These are phyloP conservation scores for Batrachochytrium dendrobatidis DNA, from an alignment of 371 early-diverging fungal species.

Conservation along the genomic window DNA sequence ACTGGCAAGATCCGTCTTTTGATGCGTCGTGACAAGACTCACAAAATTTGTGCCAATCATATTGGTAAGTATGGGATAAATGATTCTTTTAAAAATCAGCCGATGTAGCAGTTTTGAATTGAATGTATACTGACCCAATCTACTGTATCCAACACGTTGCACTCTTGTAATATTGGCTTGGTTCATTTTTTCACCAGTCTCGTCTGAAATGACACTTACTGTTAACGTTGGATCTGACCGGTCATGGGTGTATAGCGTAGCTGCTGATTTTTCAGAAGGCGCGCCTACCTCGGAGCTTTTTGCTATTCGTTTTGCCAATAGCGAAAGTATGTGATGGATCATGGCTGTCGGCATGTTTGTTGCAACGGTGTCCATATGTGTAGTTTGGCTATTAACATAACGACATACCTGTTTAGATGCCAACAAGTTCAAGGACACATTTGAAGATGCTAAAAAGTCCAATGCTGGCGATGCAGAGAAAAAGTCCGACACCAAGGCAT, in stretches of 20 bases:
- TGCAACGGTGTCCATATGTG: background rate
- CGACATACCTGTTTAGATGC: slow-evolving; percentile 28
- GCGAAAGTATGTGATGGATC: slow-evolving; percentile 57
- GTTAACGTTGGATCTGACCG: slow-evolving; percentile 96
- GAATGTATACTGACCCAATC: background rate
- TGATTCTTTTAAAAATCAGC: background rate
- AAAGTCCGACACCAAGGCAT: background rate
- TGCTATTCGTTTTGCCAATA: slow-evolving; percentile 93
- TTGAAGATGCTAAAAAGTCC: slow-evolving; percentile 55
- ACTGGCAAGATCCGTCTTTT: slow-evolving; percentile 81
- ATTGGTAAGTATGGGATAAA: slow-evolving; percentile 38
- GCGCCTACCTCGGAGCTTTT: slow-evolving; percentile 74
- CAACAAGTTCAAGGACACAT: slow-evolving; percentile 51
- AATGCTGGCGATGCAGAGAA: slow-evolving; percentile 19
- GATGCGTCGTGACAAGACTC: slow-evolving; percentile 97
- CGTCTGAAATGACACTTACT: slow-evolving; percentile 76
- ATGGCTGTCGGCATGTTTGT: background rate
- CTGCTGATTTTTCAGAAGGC: slow-evolving; percentile 86
- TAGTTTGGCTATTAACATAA: background rate
- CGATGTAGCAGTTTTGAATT: background rate
- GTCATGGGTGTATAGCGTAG: slow-evolving; percentile 92
- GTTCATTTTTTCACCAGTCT: slow-evolving; percentile 40
- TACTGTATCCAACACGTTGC: no score
- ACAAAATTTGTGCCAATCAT: slow-evolving; percentile 98
- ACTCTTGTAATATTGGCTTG: background rate